A percentile compares a stretch with the other conserved stretches of the same genome.
Conservation (phyloP, 1,284 basidiomycete genomes). For the Papiliotrema fonsecae region DNA sequence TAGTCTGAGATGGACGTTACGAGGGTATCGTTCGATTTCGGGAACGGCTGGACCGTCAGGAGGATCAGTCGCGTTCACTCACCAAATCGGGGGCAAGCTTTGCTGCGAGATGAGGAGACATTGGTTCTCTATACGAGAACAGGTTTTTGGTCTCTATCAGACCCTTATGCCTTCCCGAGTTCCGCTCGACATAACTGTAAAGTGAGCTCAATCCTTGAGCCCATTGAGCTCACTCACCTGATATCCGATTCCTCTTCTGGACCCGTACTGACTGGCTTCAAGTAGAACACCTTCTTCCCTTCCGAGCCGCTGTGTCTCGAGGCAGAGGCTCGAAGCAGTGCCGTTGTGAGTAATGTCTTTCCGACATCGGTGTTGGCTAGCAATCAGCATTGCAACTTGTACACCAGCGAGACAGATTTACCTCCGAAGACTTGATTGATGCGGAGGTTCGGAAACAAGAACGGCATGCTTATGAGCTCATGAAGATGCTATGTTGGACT, state of each 20-base stretch:
- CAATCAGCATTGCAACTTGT: neutral
- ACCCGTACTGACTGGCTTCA: slow-evolving; percentile 90
- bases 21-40: slow-evolving; percentile 58
- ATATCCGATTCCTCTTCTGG: slow-evolving; percentile 74
- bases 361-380: slow-evolving; percentile 57
- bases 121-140: slow-evolving; percentile 79
- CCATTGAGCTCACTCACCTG: slow-evolving; percentile 52
- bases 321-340: slow-evolving; percentile 70
- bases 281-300: slow-evolving; percentile 61
- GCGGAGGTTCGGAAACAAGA: slow-evolving; percentile 70
- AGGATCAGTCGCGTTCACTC: slow-evolving; percentile 21
- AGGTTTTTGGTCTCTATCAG: slow-evolving; percentile 66
- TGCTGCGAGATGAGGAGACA: slow-evolving; percentile 88
- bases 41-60: slow-evolving; percentile 42
- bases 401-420: slow-evolving; percentile 14
- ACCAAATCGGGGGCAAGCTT: slow-evolving; percentile 54
- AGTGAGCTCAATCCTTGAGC: slow-evolving; percentile 4
- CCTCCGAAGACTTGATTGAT: slow-evolving; percentile 82
- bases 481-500: no score
- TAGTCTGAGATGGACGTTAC: slow-evolving; percentile 62
- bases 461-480: slow-evolving; percentile 33
- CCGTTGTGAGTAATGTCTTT: slow-evolving; percentile 82
- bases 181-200: slow-evolving; percentile 64
- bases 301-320: slow-evolving; percentile 35
- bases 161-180: slow-evolving; percentile 51